A percentile compares a stretch with the other conserved stretches of the same genome.
phyloP scores from a whole-genome alignment of 176 grass and related monocot genomes.

The Hyparrhenia diplandra region DNA sequence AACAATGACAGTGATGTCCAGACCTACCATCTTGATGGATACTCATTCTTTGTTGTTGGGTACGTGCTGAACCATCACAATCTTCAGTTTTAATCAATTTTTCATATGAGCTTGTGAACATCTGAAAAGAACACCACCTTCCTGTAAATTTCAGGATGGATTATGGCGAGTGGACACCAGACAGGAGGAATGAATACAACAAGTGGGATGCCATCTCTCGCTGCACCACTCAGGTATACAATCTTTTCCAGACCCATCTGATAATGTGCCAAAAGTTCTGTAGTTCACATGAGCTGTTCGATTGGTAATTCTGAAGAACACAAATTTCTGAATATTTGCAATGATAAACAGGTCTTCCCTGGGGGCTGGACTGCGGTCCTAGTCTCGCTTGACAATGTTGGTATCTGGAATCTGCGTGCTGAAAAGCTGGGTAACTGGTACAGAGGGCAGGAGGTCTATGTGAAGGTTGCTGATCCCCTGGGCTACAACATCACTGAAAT shows the following conservation, averaged over 20 bases:
- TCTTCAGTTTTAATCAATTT: neutral
- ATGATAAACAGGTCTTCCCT: conserved; percentile 55
- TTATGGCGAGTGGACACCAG: conserved; percentile 74
- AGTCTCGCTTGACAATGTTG: conserved; percentile 72
- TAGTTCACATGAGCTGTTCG: neutral
- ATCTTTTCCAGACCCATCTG: neutral
- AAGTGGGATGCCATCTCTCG: conserved; percentile 78
- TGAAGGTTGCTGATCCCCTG: conserved; percentile 68
- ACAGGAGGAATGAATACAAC: conserved; percentile 57
- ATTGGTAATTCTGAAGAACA: conserved; percentile 5
- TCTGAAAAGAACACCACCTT: conserved; percentile 2
- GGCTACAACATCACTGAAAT: conserved; percentile 71
- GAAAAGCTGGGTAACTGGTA: conserved; percentile 88
- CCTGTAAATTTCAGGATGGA: conserved; percentile 63
- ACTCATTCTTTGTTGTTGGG: conserved; percentile 93
- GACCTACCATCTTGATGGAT: conserved; percentile 92
- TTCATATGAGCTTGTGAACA: neutral
- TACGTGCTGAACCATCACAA: conserved; percentile 28
- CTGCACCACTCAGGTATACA: conserved; percentile 69
- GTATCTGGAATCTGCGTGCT: conserved; percentile 72
- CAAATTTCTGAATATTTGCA: neutral
- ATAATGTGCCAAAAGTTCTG: neutral
- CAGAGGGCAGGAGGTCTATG: conserved; percentile 77
- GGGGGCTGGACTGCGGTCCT: conserved; percentile 90
- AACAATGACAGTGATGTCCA: conserved; percentile 82